phyloP scores from a whole-genome alignment of 2,329 filamentous ascomycete genomes.

The Cytospora piceicola region DNA sequence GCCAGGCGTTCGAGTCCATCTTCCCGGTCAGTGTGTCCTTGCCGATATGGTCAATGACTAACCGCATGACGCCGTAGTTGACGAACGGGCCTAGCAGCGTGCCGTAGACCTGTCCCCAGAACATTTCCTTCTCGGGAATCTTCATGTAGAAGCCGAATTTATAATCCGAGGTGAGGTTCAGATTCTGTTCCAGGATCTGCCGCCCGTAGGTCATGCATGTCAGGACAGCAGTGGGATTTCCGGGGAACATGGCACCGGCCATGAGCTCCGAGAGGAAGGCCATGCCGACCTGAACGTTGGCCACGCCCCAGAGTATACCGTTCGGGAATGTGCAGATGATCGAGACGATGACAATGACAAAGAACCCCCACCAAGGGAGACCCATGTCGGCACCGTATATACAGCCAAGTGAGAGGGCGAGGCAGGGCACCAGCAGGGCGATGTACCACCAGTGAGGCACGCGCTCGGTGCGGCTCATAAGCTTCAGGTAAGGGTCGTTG shows the following conservation, averaged over 20 bases:
- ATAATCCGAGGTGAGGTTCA: constrained; percentile 40
- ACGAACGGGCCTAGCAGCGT: constrained; percentile 40
- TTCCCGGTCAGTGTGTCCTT: constrained; percentile 34
- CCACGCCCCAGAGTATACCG: constrained; percentile 39
- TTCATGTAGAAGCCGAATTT: constrained; percentile 47
- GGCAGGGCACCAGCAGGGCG: constrained; percentile 35
- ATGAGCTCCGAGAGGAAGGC: constrained; percentile 39
- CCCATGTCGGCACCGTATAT: constrained; percentile 37
- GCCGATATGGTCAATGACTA: constrained; percentile 35
- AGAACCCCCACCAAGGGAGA: constrained; percentile 40
- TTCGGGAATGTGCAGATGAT: constrained; percentile 38
- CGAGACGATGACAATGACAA: constrained; percentile 36
- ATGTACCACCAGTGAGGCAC: constrained; percentile 41
- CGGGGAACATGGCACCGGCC: constrained; percentile 38
- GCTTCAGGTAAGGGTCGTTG: constrained; percentile 39
- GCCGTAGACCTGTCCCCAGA: constrained; percentile 42
- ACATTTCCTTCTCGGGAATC: constrained; percentile 43
- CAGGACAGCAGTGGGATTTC: constrained; percentile 38
- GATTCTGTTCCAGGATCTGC: constrained; percentile 41
- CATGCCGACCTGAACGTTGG: constrained; percentile 39
- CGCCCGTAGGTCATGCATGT: constrained; percentile 39
- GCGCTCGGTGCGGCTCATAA: constrained; percentile 36
- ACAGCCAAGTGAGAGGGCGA: constrained; percentile 36
- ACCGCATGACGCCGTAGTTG: constrained; percentile 40
- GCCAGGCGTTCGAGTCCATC: constrained; percentile 35